Base-by-base conservation (phyloP, 139 green algal species). In the Axilococcus clingmanii region DNA sequence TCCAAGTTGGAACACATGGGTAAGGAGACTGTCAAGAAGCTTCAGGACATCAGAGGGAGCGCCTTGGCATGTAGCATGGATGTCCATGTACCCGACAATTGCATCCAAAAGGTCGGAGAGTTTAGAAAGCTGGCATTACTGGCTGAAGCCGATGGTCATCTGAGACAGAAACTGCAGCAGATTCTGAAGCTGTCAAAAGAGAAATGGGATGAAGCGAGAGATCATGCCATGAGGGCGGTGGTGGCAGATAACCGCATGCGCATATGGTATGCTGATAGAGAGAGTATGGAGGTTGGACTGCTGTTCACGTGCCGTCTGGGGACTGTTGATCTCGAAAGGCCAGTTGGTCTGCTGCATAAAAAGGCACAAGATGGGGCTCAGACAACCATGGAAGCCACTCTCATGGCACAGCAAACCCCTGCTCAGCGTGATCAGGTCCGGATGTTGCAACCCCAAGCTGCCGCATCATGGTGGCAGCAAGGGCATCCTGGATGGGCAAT, bases 1-100 rank as follows among this genome's bases (percentile, higher is more conserved):
- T 67, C 38, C 50, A 93, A 93, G 68, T 67, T 94, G 59, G 80
- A 93, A 9, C 85, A 94, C 67, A 94, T 94, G 85, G 85, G 85
- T 45, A 85, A 85, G 50, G 85, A 94, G 52, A 93, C 85, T 8
- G 83, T 93, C 29, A 85, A 84, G 62, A 94, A 94, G 75, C 76
- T 94, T 72, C 47, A 67, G 27, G 81, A 93, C 54, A 70, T 94
- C 24, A 44, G 27, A 22, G 62, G 37, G 4, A 76, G 77, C 15
- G 85, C 78, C 5, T 17, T 48, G 4, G 50, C 61, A 51, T 38
- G 50, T 12, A 71, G 74, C 32, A 57, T 84, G 9, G 75, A 83
- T 31, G 75, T 88, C 32, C 9, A 30, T 38, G 73, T 89, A 25
- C 75, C 75, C 4, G 68, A 82, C 47, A 87, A 85, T 58, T 66